Conservation (phyloP, 306 rosid species). For the Arachis hypogaea region DNA sequence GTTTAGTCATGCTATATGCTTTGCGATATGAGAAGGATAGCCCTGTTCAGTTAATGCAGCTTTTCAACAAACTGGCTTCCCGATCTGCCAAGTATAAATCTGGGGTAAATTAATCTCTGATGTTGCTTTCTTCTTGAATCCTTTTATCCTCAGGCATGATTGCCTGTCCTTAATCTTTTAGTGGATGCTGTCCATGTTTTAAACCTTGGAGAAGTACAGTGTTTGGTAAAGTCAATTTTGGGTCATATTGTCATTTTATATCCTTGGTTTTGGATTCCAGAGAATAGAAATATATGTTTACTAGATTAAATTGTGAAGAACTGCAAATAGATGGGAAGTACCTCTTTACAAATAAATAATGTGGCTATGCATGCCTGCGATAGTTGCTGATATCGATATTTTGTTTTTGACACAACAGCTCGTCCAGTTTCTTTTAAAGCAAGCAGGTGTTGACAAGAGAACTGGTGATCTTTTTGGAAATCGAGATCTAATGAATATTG, state of each 20-base stretch:
- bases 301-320: constrained; percentile 18
- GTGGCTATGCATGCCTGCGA: constrained; percentile 25
- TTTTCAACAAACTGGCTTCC: constrained; percentile 78
- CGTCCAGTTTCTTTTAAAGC: constrained; percentile 94
- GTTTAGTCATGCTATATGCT: constrained; percentile 89
- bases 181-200: constrained; percentile 27
- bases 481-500: constrained; percentile 90
- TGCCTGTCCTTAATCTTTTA: constrained; percentile 23
- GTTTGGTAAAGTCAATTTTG: constrained; percentile 14
- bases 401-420: constrained; percentile 65
- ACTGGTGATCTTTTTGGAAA: constrained; percentile 88
- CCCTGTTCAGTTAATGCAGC: constrained; percentile 91
- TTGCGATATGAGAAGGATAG: constrained; percentile 94
- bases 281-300: constrained; percentile 19
- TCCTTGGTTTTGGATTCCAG: constrained; percentile 32
- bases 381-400: constrained; percentile 47
- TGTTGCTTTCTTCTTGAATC: constrained; percentile 22
- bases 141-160: constrained; percentile 8
- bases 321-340: constrained; percentile 17
- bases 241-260: constrained; percentile 4
- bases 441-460: constrained; percentile 95
- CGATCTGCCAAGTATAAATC: constrained; percentile 73
- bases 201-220: constrained; percentile 28
- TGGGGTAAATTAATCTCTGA: constrained; percentile 59
- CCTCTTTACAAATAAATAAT: constrained; percentile 10